Conservation (phyloP, 164 flowering plant species). For the Tetrastigma voinierianum region DNA sequence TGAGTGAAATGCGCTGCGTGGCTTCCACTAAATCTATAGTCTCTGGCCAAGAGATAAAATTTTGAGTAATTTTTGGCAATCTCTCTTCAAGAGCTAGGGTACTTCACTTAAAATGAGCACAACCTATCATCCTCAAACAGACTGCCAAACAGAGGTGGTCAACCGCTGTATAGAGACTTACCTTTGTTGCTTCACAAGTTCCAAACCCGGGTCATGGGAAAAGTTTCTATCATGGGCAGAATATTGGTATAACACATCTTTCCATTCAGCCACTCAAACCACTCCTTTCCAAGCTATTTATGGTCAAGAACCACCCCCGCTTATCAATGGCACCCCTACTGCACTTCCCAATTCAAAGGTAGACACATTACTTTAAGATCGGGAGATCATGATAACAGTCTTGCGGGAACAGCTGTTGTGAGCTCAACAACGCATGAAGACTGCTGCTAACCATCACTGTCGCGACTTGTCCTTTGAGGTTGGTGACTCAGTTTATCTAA, state of each 20-base stretch:
- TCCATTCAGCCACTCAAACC: too few relatives aligned
- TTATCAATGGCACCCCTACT: neutral
- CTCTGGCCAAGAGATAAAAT: neutral
- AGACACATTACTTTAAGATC: neutral
- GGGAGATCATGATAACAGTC: neutral
- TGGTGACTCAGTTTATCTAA: too few relatives aligned
- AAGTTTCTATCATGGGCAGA: too few relatives aligned
- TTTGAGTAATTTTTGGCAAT: too few relatives aligned
- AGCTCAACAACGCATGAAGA: constrained; percentile 1
- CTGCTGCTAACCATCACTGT: neutral
- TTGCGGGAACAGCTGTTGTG: neutral
- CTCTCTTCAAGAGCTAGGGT: too few relatives aligned
- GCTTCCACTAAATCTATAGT: neutral
- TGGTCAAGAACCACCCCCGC: neutral
- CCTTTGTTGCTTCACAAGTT: too few relatives aligned
- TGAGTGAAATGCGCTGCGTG: neutral
- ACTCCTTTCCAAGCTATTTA: too few relatives aligned
- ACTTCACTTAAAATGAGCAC: neutral
- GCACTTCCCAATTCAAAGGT: neutral
- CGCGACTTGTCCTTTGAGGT: too few relatives aligned
- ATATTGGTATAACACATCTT: too few relatives aligned
- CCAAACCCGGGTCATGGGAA: neutral
- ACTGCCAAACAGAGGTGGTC: too few relatives aligned
- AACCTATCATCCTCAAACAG: neutral
- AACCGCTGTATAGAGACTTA: neutral